Evolutionary conservation across 2,329 filamentous ascomycete genomes (phyloP).

Genomic region (Alternaria hordeiaustralica): DNA sequence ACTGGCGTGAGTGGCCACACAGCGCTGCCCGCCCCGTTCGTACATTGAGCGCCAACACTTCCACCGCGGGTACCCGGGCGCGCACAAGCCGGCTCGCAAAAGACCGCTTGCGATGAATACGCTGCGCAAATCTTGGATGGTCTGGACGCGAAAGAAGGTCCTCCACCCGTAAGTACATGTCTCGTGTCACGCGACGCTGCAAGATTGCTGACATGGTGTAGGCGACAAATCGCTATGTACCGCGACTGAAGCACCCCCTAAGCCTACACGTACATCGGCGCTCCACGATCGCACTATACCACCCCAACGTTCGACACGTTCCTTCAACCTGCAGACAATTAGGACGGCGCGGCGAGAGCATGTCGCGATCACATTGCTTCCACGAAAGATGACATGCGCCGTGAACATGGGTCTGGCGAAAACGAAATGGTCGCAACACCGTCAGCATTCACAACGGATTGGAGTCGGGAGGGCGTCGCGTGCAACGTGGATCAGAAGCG

Average conservation of each 20-base stretch:
- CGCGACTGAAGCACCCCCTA: neutral
- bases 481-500: no score
- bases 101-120: neutral
- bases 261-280: neutral
- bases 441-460: neutral
- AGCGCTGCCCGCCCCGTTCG: no score
- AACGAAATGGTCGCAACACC: neutral
- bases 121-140: neutral
- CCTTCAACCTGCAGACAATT: neutral
- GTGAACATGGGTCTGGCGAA: neutral
- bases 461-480: neutral
- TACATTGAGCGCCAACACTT: no score
- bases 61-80: no score
- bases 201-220: neutral
- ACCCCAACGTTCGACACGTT: neutral
- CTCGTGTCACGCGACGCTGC: neutral
- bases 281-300: neutral
- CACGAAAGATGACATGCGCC: neutral
- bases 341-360: neutral
- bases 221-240: neutral
- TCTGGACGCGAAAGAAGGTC: neutral
- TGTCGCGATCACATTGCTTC: neutral
- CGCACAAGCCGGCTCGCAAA: neutral
- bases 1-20: neutral
- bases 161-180: neutral